Evolutionary conservation across 768 basidiomycete species (phyloP).

Genomic region (Naganishia vishniacii): DNA sequence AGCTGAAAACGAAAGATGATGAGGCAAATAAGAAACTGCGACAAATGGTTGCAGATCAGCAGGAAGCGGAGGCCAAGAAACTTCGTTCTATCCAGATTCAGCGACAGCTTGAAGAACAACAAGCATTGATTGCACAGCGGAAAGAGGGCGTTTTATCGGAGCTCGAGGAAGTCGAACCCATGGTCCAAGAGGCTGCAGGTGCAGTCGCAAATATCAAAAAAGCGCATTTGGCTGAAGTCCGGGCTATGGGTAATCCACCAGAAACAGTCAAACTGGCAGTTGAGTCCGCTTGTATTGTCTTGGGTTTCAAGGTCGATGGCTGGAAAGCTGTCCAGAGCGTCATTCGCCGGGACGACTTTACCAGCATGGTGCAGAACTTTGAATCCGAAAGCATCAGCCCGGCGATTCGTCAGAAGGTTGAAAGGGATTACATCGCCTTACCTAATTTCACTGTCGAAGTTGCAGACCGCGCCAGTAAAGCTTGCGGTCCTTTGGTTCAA

Average conservation of each 20-base stretch:
- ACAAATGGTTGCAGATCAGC: conserved; percentile 97
- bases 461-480: conserved; percentile 89
- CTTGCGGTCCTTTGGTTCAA: conserved; percentile 95
- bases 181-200: conserved; percentile 85
- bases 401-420: conserved; percentile 79
- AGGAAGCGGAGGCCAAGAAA: conserved; percentile 98
- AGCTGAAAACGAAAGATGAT: conserved; percentile 84
- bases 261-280: conserved; percentile 96
- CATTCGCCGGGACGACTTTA: conserved; percentile 95
- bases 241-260: conserved; percentile 96
- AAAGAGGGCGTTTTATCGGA: conserved; percentile 85
- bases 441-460: conserved; percentile 91
- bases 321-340: conserved; percentile 95
- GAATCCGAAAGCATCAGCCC: conserved; percentile 93
- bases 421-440: conserved; percentile 81
- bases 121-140: conserved; percentile 80
- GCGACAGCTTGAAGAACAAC: conserved; percentile 84
- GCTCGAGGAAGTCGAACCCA: conserved; percentile 94
- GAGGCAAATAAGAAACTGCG: conserved; percentile 96
- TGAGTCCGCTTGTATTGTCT: conserved; percentile 94
- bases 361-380: conserved; percentile 88
- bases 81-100: conserved; percentile 93
- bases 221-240: conserved; percentile 91
- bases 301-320: conserved; percentile 84
- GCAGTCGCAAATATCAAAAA: conserved; percentile 97